Conservation (phyloP, 768 basidiomycete species). For the Cystobasidium tubakii region DNA sequence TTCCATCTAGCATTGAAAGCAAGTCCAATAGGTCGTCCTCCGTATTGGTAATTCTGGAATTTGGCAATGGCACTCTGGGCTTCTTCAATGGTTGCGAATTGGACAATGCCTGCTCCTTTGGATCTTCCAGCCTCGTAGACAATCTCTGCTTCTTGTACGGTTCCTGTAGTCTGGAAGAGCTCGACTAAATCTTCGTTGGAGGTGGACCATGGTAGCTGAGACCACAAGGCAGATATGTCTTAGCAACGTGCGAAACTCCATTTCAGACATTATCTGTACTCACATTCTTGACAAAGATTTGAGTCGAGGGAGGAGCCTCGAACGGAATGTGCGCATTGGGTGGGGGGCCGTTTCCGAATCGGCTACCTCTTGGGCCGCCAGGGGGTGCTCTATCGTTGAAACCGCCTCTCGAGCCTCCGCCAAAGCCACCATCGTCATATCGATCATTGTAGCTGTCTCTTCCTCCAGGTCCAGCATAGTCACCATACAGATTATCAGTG, state of each 20-base stretch:
- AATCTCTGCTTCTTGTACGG: slow-evolving; percentile 90
- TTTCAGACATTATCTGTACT: slow-evolving; percentile 50
- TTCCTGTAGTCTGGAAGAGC: slow-evolving; percentile 93
- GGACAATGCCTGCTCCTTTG: slow-evolving; percentile 92
- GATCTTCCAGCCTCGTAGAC: slow-evolving; percentile 84
- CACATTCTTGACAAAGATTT: slow-evolving; percentile 98
- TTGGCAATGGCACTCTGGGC: slow-evolving; percentile 78
- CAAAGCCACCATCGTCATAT: slow-evolving; percentile 59
- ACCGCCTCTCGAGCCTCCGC: slow-evolving; percentile 22
- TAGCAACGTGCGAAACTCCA: background rate
- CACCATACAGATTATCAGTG: slow-evolving; percentile 20
- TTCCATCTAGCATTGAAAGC: slow-evolving; percentile 39
- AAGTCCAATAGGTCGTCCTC: slow-evolving; percentile 37
- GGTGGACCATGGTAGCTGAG: slow-evolving; percentile 92
- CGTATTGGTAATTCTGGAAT: slow-evolving; percentile 42
- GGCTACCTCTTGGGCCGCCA: slow-evolving; percentile 47
- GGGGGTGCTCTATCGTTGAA: background rate
- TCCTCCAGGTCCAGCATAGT: slow-evolving; percentile 13
- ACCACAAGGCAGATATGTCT: background rate
- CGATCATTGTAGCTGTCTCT: slow-evolving; percentile 46
- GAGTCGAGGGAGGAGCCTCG: slow-evolving; percentile 75
- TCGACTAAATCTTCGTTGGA: slow-evolving; percentile 98
- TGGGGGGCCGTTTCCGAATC: slow-evolving; percentile 57
- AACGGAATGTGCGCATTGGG: slow-evolving; percentile 6
- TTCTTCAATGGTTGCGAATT: slow-evolving; percentile 77